These are phyloP conservation scores for Yamadazyma sp. DNA, from an alignment of 1,139 yeast species.

Conservation along the genomic window DNA sequence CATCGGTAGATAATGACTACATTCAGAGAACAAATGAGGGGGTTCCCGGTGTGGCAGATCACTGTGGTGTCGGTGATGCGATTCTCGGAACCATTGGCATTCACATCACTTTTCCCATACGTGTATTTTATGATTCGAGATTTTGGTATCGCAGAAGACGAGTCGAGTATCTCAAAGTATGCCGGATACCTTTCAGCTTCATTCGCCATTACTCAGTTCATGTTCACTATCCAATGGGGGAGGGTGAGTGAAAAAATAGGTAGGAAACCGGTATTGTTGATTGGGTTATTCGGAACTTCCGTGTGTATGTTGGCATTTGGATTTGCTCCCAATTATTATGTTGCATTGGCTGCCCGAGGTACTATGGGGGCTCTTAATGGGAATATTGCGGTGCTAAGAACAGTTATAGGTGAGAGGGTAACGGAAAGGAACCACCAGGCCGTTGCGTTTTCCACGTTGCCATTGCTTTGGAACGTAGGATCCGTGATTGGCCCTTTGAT, in stretches of 20 bases:
- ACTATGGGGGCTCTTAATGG: conserved; percentile 61
- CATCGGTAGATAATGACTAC: conserved; percentile 8
- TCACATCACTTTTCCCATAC: conserved; percentile 64
- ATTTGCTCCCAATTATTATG: conserved; percentile 46
- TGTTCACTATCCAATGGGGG: conserved; percentile 63
- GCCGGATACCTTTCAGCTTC: conserved; percentile 60
- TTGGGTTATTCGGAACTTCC: conserved; percentile 53
- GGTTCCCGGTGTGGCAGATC: conserved; percentile 55
- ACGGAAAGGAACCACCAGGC: conserved; percentile 58
- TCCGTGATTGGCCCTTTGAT: conserved; percentile 49
- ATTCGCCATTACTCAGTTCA: conserved; percentile 54
- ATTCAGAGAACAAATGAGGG: conserved; percentile 25
- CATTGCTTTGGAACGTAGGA: conserved; percentile 60
- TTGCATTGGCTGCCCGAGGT: conserved; percentile 53
- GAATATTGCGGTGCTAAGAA: conserved; percentile 60
- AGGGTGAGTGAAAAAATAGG: conserved; percentile 53
- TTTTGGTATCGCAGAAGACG: conserved; percentile 50
- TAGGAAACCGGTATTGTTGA: conserved; percentile 54
- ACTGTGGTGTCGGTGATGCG: conserved; percentile 45
- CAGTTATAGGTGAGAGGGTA: conserved; percentile 61
- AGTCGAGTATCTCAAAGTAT: conserved; percentile 53
- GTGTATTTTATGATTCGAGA: conserved; percentile 63
- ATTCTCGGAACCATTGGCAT: conserved; percentile 62
- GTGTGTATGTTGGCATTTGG: conserved; percentile 52
- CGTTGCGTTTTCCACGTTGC: conserved; percentile 58